Percentiles rank a stretch among this genome's conserved stretches.
Conservation (phyloP, 2,329 filamentous ascomycete species). For the Trichoderma oligosporum region DNA sequence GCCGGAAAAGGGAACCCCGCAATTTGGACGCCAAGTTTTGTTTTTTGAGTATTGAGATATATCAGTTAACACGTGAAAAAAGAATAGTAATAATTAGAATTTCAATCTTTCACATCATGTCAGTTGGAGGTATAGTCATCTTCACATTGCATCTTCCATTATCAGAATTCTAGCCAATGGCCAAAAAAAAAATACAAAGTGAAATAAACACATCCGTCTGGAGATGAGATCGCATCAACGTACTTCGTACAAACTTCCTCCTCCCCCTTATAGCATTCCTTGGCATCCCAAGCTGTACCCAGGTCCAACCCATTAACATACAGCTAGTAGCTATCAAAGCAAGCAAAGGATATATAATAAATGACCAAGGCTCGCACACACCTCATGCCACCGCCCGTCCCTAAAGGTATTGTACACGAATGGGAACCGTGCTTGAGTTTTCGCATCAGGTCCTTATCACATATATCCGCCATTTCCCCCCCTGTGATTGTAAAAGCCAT, state of each 20-base stretch:
- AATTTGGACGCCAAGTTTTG: no score
- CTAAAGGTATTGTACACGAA: conserved; percentile 14
- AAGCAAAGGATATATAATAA: background rate
- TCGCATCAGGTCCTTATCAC: background rate
- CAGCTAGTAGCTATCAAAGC: background rate
- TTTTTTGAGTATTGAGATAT: no score
- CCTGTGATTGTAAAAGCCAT: conserved; percentile 11
- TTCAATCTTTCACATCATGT: background rate
- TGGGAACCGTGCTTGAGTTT: conserved; percentile 16
- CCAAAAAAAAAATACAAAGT: background rate
- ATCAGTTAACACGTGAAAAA: no score
- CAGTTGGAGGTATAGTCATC: no score
- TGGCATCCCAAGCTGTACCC: background rate
- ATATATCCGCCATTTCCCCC: background rate
- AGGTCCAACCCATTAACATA: no score
- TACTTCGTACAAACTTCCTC: background rate
- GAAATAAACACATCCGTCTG: conserved; percentile 21
- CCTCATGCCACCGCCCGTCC: background rate
- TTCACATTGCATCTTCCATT: background rate
- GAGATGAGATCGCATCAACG: conserved; percentile 21
- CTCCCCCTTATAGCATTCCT: background rate
- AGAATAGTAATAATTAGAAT: no score
- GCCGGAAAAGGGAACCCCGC: no score
- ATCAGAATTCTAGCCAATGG: conserved; percentile 1
- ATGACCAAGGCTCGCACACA: background rate